A percentile compares a stretch with the other conserved stretches of the same genome.
Evolutionary conservation across 2,329 filamentous ascomycete genomes (phyloP).

Genomic region (Lasiodiplodia citricola): DNA sequence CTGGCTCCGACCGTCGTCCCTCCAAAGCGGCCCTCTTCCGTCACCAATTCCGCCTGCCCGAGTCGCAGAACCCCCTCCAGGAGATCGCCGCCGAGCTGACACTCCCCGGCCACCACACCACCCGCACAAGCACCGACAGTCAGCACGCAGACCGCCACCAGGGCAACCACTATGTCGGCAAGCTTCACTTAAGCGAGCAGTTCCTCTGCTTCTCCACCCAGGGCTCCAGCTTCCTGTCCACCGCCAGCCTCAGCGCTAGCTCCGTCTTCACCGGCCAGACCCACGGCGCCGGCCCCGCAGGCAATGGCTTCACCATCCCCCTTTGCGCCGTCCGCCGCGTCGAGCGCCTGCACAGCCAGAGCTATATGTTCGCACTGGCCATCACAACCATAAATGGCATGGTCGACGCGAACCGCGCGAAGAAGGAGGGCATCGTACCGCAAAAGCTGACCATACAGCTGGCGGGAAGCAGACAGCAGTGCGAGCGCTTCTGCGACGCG

Average conservation of each 20-base stretch:
- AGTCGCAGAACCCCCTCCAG: slow-evolving; percentile 89
- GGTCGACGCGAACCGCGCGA: slow-evolving; percentile 52
- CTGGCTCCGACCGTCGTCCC: slow-evolving; percentile 77
- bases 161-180: slow-evolving; percentile 89
- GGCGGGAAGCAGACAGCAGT: slow-evolving; percentile 83
- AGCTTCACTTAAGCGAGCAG: slow-evolving; percentile 90
- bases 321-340: slow-evolving; percentile 90
- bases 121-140: slow-evolving; percentile 56
- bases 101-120: slow-evolving; percentile 69
- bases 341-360: slow-evolving; percentile 90
- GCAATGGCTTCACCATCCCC: slow-evolving; percentile 94
- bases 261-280: slow-evolving; percentile 91
- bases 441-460: slow-evolving; percentile 93
- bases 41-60: slow-evolving; percentile 92
- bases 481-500: slow-evolving; percentile 94
- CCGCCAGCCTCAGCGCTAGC: slow-evolving; percentile 78
- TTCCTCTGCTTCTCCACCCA: slow-evolving; percentile 98
- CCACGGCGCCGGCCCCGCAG: slow-evolving; percentile 87
- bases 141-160: slow-evolving; percentile 70
- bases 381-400: slow-evolving; percentile 91
- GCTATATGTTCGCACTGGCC: slow-evolving; percentile 87
- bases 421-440: slow-evolving; percentile 61
- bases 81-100: slow-evolving; percentile 97
- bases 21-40: slow-evolving; percentile 94
- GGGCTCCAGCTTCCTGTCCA: slow-evolving; percentile 81